Evolutionary conservation across 306 rosid species (phyloP).

Genomic region (Quercus parvula): DNA sequence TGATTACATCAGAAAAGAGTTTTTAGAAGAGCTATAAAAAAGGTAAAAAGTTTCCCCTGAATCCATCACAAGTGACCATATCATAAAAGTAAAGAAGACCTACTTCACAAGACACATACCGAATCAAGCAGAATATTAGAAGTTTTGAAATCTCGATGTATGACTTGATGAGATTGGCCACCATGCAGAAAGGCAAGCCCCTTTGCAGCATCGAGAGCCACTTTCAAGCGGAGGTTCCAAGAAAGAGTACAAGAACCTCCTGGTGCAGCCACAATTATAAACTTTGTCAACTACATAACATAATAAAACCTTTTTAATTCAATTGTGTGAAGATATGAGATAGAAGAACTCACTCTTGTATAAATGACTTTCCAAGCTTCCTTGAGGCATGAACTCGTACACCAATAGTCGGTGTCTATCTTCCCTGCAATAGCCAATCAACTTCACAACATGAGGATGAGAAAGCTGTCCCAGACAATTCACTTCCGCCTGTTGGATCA

Average conservation of each 20-base stretch:
- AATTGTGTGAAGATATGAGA: neutral
- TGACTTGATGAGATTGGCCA: slow-evolving; percentile 46
- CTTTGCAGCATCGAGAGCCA: slow-evolving; percentile 69
- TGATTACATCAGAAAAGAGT: slow-evolving; percentile 11
- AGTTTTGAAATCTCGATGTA: slow-evolving; percentile 63
- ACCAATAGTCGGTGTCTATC: slow-evolving; percentile 58
- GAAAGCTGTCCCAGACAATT: slow-evolving; percentile 57
- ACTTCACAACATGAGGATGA: slow-evolving; percentile 64
- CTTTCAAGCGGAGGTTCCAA: slow-evolving; percentile 63
- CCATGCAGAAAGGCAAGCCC: slow-evolving; percentile 67
- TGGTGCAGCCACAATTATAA: slow-evolving; percentile 10
- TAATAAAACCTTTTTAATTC: neutral
- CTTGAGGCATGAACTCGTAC: slow-evolving; percentile 65
- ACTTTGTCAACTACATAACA: neutral
- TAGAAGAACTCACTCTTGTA: slow-evolving; percentile 48
- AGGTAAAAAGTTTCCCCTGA: neutral
- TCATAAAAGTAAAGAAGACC: slow-evolving; percentile 1
- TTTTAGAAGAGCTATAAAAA: slow-evolving; percentile 5
- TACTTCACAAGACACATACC: slow-evolving; percentile 27
- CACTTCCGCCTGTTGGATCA: slow-evolving; percentile 49
- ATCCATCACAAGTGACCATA: neutral
- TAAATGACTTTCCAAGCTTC: slow-evolving; percentile 69
- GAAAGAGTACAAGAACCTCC: slow-evolving; percentile 70
- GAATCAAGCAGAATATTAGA: slow-evolving; percentile 63
- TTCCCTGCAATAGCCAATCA: slow-evolving; percentile 59